Conservation (phyloP, 441 rosid genomes). For the Pelargonium australe region DNA sequence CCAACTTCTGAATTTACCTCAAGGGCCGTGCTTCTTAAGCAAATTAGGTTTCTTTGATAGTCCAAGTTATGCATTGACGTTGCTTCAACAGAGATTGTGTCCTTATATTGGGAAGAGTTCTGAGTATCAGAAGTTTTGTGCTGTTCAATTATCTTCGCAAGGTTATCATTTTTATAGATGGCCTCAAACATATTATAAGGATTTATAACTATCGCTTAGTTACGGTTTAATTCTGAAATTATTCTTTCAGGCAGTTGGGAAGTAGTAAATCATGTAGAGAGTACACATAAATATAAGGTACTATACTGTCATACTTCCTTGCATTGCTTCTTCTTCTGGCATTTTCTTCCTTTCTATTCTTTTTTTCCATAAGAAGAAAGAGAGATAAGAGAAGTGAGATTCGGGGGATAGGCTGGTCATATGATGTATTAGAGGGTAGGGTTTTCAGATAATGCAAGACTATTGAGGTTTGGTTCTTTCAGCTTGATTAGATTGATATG, state of each 20-base stretch:
- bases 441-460: not conserved
- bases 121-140: slow-evolving; percentile 7
- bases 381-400: not conserved
- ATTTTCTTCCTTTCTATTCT: not conserved
- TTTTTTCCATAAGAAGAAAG: not conserved
- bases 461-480: not conserved
- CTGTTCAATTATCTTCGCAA: slow-evolving; percentile 24
- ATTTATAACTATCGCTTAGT: not conserved
- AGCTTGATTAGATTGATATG: not conserved
- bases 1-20: slow-evolving; percentile 23
- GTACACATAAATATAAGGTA: slow-evolving; percentile 28
- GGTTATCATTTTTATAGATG: slow-evolving; percentile 23
- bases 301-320: not conserved
- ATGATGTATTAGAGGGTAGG: too few species aligned
- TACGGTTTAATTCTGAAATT: slow-evolving; percentile 10
- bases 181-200: not conserved
- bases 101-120: slow-evolving; percentile 15
- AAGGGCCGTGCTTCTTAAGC: slow-evolving; percentile 21
- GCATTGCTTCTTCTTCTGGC: not conserved
- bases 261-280: slow-evolving; percentile 18
- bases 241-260: slow-evolving; percentile 28
- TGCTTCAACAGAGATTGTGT: slow-evolving; percentile 21
- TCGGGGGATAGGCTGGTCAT: too few species aligned
- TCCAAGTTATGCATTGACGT: slow-evolving; percentile 19
- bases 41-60: slow-evolving; percentile 15